Evolutionary conservation across 1,139 yeast genomes (phyloP).

Genomic region (Saccharomyces hybrid): DNA sequence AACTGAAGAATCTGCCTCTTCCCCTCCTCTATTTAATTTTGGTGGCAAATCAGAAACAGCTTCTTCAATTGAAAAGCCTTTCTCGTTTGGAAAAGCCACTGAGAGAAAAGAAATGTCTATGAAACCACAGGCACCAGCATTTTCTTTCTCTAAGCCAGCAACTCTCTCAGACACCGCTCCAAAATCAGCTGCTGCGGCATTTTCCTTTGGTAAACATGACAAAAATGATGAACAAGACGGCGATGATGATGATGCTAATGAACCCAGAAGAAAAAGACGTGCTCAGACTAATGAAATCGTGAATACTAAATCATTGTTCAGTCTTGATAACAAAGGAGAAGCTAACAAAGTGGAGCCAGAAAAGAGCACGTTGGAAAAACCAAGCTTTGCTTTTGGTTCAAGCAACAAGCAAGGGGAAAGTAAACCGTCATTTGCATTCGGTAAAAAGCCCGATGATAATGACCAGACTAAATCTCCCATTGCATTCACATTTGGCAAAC

Average conservation of each 20-base stretch:
- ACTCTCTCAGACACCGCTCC: neutral
- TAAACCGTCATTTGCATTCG: neutral
- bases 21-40: neutral
- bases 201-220: slow-evolving; percentile 1
- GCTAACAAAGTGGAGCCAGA: neutral
- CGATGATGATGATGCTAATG: slow-evolving; percentile 1
- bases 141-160: neutral
- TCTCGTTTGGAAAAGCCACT: neutral
- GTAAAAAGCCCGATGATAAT: neutral
- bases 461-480: neutral
- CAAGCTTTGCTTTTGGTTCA: neutral
- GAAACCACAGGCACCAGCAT: neutral
- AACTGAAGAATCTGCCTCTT: neutral
- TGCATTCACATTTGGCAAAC: neutral
- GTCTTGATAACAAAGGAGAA: slow-evolving; percentile 1
- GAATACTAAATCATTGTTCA: neutral
- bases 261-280: slow-evolving; percentile 11
- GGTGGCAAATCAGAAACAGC: neutral
- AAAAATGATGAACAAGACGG: neutral
- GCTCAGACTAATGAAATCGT: slow-evolving; percentile 2
- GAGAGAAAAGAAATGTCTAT: neutral
- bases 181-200: neutral
- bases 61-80: neutral
- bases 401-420: neutral
- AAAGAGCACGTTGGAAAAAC: neutral